Evolutionary conservation across 2,329 filamentous ascomycete genomes (phyloP).

Genomic region (Zymoseptoria ardabiliae): DNA sequence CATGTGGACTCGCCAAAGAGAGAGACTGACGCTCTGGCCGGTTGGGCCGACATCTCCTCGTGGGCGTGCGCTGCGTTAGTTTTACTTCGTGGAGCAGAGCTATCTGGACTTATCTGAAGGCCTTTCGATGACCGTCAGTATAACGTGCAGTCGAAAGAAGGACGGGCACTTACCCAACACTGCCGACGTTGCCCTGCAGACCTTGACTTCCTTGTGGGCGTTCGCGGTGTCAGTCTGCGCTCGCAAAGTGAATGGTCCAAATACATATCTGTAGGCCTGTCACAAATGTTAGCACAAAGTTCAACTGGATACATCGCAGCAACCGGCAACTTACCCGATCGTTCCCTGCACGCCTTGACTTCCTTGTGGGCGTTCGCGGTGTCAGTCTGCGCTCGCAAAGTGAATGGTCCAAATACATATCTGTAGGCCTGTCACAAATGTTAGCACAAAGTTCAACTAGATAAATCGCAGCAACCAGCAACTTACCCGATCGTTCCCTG

Average conservation of each 20-base stretch:
- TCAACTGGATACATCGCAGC: too few relatives aligned
- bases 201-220: background rate
- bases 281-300: background rate
- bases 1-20: too few relatives aligned
- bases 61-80: too few relatives aligned
- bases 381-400: too few relatives aligned
- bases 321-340: background rate
- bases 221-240: background rate
- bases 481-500: background rate
- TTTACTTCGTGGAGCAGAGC: too few relatives aligned
- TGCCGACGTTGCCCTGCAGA: too few relatives aligned
- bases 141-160: too few relatives aligned
- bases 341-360: background rate
- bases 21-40: too few relatives aligned
- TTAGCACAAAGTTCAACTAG: background rate
- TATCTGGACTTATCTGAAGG: too few relatives aligned
- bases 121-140: too few relatives aligned
- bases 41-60: too few relatives aligned
- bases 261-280: background rate
- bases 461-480: background rate
- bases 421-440: background rate
- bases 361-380: background rate
- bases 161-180: too few relatives aligned
- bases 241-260: background rate
- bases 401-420: background rate